Percentiles rank a stretch among this genome's conserved stretches.
Conservation (phyloP, 2,329 filamentous ascomycete species). For the Ambrosiella beaveri region DNA sequence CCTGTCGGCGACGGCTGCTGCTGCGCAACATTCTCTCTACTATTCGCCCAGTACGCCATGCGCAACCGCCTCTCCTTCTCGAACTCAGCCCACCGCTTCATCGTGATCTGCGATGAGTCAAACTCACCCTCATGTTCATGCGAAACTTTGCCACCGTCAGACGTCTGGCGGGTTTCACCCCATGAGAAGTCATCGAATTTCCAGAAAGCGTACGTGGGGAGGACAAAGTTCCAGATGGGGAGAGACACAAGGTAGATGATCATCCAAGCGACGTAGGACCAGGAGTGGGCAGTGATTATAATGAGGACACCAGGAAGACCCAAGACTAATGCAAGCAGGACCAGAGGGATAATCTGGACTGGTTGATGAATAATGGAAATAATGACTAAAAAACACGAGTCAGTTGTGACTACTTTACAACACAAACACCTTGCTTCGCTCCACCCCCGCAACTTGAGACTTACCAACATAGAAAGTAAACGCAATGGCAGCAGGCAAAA, state of each 20-base stretch:
- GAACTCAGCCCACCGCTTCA: conserved; percentile 98
- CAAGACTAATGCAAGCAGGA: conserved; percentile 77
- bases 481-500: conserved; percentile 85
- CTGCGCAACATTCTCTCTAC: conserved; percentile 32
- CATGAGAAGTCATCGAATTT: conserved; percentile 99
- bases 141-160: conserved; percentile 74
- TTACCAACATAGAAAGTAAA: conserved; percentile 93
- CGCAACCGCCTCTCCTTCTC: conserved; percentile 46
- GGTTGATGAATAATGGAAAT: conserved; percentile 64
- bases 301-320: conserved; percentile 87
- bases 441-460: conserved; percentile 17
- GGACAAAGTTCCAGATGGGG: conserved; percentile 93
- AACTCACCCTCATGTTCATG: conserved; percentile 90
- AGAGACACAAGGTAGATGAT: conserved; percentile 83
- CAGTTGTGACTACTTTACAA: not conserved
- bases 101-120: conserved; percentile 95
- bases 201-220: conserved; percentile 92
- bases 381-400: conserved; percentile 38
- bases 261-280: conserved; percentile 93
- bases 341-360: conserved; percentile 74
- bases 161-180: conserved; percentile 95
- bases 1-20: conserved; percentile 26
- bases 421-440: conserved; percentile 8
- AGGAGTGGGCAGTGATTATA: conserved; percentile 79
- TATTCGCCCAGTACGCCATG: conserved; percentile 32